Evolutionary conservation across 495 filamentous ascomycete genomes (phyloP), one percentile per base, ranked within the genome.

Genomic region (Neurospora africana): DNA sequence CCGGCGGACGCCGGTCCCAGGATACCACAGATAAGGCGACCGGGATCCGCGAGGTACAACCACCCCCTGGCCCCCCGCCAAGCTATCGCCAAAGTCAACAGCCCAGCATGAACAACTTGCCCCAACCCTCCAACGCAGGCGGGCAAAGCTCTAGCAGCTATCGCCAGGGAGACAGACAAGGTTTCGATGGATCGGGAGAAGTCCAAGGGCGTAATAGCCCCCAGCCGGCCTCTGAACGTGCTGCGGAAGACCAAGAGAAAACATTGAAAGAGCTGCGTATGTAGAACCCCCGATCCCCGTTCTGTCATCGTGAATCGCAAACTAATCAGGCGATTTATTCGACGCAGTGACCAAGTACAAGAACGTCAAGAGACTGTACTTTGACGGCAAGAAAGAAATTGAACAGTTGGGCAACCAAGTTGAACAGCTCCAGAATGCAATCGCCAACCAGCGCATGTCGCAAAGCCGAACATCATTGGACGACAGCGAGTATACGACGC

Each of bases 291-390:
- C 41, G 61, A 44, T 36, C 69, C 6, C 65, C 53, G 74, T 69
- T 38, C 30, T n/a, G 1, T 3, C 33, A n/a, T 21, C 15, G 8
- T 23, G 36, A 37, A 74, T 23, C 41, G 30, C 75, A 68, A 68
- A 76, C 39, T 68, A 36, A 73, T 21, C 61, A 6, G 7, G 47
- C 65, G 70, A 53, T 53, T 71, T 61, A 23, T 73, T 33, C 38
- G n/a, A 21, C 17, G 53, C 21, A 98, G 94, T 93, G 79, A 88
- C 87, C 74, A 99, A 99, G 84, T 99, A 99, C 79, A 93, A 93
- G 82, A 98, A 98, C 79, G 95, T 99, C 69, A 99, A 99, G 84
- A 89, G 92, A 39, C 91, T 97, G 74, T 99, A 98, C 79, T 99
- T 98, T 79, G 95, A 99, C 72, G 93, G 94, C 75, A 94, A 96